Evolutionary conservation across 148 eudicot species (phyloP), one percentile per base, ranked within the genome.

Genomic region (Talinum fruticosum): DNA sequence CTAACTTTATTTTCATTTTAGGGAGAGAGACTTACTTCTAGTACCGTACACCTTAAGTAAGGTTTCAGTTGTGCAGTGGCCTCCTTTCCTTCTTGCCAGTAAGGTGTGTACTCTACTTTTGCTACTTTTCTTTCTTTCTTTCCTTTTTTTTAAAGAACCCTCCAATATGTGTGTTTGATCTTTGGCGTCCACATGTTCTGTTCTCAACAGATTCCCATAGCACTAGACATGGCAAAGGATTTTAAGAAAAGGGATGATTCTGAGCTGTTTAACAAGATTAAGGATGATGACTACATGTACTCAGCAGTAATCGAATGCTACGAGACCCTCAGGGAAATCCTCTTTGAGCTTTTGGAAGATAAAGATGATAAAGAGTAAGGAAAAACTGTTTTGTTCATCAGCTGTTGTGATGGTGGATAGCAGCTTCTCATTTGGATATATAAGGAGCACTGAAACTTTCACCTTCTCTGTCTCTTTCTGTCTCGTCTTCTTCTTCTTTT

Each of bases 171-270:
- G 68, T 44, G 23, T 72, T 79, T 66, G 54, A 64, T 12, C 34
- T 34, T 18, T 67, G 10, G 30, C 35, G 75, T 69, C 21, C 74
- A 38, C 54, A 36, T 45, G 64, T 76, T 54, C 44, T 69, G 61
- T 70, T 32, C 67, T 35, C 37, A 37, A 74, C 79, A 96, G 99
- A 96, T 96, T 85, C 99, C 98, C 13, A 96, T 96, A 80, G 99
- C 99, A 78, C 80, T 96, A 77, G 99, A 96, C 85, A 96, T 96
- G 98, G 99, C 99, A 29, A 96, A 96, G 87, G 99, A 91, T 84
- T 91, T 90, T 80, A 96, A 86, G 85, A 85, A 88, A 76, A 90
- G 82, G 81, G 92, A 91, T 24, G 97, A 91, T 72, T 80, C 84
- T 82, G 99, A 93, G 49, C 83, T 96, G 62, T 88, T 91, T 84